Base-by-base conservation (phyloP, 2,329 filamentous ascomycete genomes). In the Stagonosporopsis tanaceti region DNA sequence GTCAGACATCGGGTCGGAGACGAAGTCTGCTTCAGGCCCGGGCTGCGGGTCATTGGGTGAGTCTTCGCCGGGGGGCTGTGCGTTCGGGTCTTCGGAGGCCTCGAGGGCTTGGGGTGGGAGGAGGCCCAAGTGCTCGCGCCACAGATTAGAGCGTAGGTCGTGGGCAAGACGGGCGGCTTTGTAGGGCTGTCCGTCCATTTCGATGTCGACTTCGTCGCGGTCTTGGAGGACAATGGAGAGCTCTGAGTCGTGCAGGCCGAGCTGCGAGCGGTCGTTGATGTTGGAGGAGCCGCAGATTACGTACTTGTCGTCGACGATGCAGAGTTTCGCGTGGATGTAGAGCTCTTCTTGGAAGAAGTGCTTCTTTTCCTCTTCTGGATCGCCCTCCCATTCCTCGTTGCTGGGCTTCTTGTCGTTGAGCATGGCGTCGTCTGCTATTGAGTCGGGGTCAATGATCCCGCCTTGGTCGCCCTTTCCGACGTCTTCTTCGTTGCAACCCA, bases 291-390 rank as follows among this genome's bases (percentile, higher is more conserved):
- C 92, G 72, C 92, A 95, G 50, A 97, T 87, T 1, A 91, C 92
- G 45, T 92, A 84, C 51, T 88, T 87, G 75, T 98, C 94, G 72
- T 98, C 93, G 1, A 89, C 90, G 65, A 97, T 94, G 64, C 95
- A 84, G 51, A 97, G 83, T 79, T 98, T 99, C 27, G 88, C 90
- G 75, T 99, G 95, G 45, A 98, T 89, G 74, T 99, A 99, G 2
- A 98, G 85, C 76, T 99, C 94, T 74, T 99, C 95, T 73, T 97
- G 94, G 57, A 98, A 89, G 81, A 95, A 96, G 72, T 96, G 92
- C 51, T 89, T 85, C 55, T 93, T 89, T 75, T 98, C 95, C 1
- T 86, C 85, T 65, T 94, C 85, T 0, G 87, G 79, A 0, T 82
- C 81, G 15, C 91, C 89, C 15, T 93, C 89, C 91, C 92, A 97